Evolutionary conservation across 169 alveolate genomes (phyloP), one percentile per base, ranked within the genome.

Genomic region (Eimeria sp.): DNA sequence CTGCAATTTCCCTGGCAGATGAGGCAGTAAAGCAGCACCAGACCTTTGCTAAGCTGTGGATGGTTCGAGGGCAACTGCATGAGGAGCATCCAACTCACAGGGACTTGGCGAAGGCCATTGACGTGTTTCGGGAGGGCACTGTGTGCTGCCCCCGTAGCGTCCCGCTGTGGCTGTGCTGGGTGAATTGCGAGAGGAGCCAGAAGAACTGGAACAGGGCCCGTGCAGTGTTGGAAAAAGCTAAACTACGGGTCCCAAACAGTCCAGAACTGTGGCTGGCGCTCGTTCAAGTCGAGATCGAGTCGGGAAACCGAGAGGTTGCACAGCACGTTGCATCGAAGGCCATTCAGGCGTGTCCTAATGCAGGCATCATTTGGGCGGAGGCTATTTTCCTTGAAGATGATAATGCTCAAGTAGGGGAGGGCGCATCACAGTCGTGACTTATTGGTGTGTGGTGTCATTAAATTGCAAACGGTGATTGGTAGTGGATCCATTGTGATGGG

Each of bases 311-410:
- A 63, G 97, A 98, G 72, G 98, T 98, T 73, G 99, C 99, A 22
- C 97, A 98, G 89, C 98, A 98, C 96, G 95, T 98, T 80, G 97
- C 99, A 54, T 97, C 99, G 16, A 98, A 98, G 93, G 99, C 99
- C 4, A 95, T 99, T 27, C 98, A 99, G 96, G 99, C 98, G 97
- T 99, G 99, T 97, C 99, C 99, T 14, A 97, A 97, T 70, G 98
- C 99, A 18, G 99, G 99, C n/a, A 97, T 97, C 57, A 96, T 99
- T 40, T 98, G 99, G 99, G 98, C 99, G 22, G 98, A 98, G 90
- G 99, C 99, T 3, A 98, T 99, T 67, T 99, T 98, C 92, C 95
- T 99, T 89, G 99, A 99, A 91, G 98, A 98, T 58, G 96, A 92
- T 47, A 96, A 67, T 25, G 98, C 98, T 11, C 97, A 98, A 94